Evolutionary conservation across 148 eudicot species (phyloP), one percentile per base, ranked within the genome.

Genomic region (Limonium bicolor): DNA sequence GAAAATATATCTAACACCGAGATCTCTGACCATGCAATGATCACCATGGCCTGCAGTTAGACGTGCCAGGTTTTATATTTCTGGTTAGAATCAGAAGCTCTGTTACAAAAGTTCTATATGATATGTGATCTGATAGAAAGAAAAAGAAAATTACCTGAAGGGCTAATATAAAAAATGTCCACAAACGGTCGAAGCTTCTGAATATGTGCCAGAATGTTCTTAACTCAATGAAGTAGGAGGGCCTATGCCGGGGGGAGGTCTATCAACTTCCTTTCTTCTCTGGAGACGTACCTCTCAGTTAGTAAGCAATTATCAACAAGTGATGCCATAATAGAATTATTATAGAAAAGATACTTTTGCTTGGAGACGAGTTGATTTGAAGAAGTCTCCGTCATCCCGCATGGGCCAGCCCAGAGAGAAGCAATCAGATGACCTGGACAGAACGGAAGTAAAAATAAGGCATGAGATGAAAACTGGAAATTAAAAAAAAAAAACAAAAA

Each of bases 331-430:
- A n/a, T n/a, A n/a, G n/a, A n/a, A 21, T 1, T 20, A 45, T 17
- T 46, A 20, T 12, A 46, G 16, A 14, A 23, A 36, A 29, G 34
- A 15, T 56, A 88, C 96, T 77, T 80, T 72, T 50, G 46, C 60
- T 36, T 33, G 25, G 51, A 68, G 71, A 56, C 70, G 72, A 2
- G 76, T 80, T 64, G 86, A 68, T 68, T 68, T 82, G 56, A 87
- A 88, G 59, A 88, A 88, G 15, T 77, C 88, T 26, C 78, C 94
- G 66, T 83, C 90, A 57, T 83, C 96, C 23, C 81, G 80, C 96
- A 88, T 88, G 19, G 94, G 96, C 96, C 96, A 88, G 40, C 96
- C 90, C 56, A 88, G 59, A 22, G 71, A 50, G 60, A 88, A 88
- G 61, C 96, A 88, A 62, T 74, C 78, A 18, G 74, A 47, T 39